Evolutionary conservation across 306 rosid species (phyloP), one percentile per base, ranked within the genome.

Genomic region (Chamaecrista fasciculata): DNA sequence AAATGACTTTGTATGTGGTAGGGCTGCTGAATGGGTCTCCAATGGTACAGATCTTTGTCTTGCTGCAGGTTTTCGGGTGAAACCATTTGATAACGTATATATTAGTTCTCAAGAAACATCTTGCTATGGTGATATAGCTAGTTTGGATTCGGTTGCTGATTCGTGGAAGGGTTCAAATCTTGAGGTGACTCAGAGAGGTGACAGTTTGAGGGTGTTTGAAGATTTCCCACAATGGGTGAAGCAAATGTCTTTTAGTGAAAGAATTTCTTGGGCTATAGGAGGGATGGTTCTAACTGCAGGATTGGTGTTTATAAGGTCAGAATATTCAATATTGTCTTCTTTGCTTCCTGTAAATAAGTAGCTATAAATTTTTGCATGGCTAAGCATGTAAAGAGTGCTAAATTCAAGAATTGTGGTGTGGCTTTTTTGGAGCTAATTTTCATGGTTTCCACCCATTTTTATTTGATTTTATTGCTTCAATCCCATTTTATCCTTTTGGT

Each of bases 1-100:
- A 76, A 91, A 88, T 49, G 97, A 94, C 86, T 94, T 86, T 72
- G 91, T 94, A 58, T 94, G 99, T 78, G 99, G 99, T 82, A 90
- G 89, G 78, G 96, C 96, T 61, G 86, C 95, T 4, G 85, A 89
- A 64, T 94, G 97, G 99, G 90, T 88, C 76, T 82, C 72, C 61
- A 94, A 94, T 70, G 99, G 99, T 72, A 91, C 97, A 24, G 96
- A 89, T 76, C 91, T 94, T 71, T 94, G 99, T 81, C 68, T 39
- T 29, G 87, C 95, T 76, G 89, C 95, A n/a, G 99, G 97, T 69
- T 91, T 91, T 82, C 73, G 67, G 53, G 87, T 94, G 67, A 88
- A 82, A 37, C 37, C 64, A 23, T 68, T 78, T 5, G 85, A 79
- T 75, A 81, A 74, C 21, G 43, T 47, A 23, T 64, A 81, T 55